phyloP scores from a whole-genome alignment of 352 stramenopile species.

The Phytophthora pistaciae region DNA sequence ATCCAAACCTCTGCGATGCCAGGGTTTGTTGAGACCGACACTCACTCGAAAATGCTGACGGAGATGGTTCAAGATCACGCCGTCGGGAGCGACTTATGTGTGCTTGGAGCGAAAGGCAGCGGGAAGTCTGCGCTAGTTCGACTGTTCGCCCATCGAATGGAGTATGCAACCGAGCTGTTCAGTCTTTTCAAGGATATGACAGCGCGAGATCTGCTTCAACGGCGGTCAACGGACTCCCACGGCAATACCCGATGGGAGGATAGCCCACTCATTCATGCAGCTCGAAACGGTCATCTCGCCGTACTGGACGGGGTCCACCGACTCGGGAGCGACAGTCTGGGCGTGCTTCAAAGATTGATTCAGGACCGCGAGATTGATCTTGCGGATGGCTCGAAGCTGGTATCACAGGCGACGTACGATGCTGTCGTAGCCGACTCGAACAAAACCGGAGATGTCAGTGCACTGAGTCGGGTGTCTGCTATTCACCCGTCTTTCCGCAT shows the following conservation, averaged over 20 bases:
- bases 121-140: slow-evolving; percentile 84
- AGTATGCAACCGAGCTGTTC: slow-evolving; percentile 91
- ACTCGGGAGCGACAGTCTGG: slow-evolving; percentile 90
- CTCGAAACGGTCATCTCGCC: slow-evolving; percentile 80
- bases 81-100: slow-evolving; percentile 77
- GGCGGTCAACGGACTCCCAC: slow-evolving; percentile 83
- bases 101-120: slow-evolving; percentile 85
- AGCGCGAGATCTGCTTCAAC: slow-evolving; percentile 92
- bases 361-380: slow-evolving; percentile 92
- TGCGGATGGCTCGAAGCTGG: slow-evolving; percentile 89
- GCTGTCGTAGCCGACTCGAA: slow-evolving; percentile 35
- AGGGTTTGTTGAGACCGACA: slow-evolving; percentile 69
- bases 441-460: slow-evolving; percentile 19
- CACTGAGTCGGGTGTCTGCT: slow-evolving; percentile 46
- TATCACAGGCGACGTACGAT: slow-evolving; percentile 68
- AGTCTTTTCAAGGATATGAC: slow-evolving; percentile 96
- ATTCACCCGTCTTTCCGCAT: slow-evolving; percentile 93
- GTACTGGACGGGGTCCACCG: slow-evolving; percentile 96
- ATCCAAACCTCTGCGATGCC: slow-evolving; percentile 36
- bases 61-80: slow-evolving; percentile 87
- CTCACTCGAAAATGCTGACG: slow-evolving; percentile 56
- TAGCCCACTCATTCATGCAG: slow-evolving; percentile 92
- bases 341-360: slow-evolving; percentile 88
- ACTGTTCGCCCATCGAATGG: slow-evolving; percentile 74
- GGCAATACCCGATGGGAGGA: slow-evolving; percentile 95